These are phyloP conservation scores for Eucalyptus pauciflora DNA, from an alignment of 345 rosid genomes.

Conservation along the genomic window DNA sequence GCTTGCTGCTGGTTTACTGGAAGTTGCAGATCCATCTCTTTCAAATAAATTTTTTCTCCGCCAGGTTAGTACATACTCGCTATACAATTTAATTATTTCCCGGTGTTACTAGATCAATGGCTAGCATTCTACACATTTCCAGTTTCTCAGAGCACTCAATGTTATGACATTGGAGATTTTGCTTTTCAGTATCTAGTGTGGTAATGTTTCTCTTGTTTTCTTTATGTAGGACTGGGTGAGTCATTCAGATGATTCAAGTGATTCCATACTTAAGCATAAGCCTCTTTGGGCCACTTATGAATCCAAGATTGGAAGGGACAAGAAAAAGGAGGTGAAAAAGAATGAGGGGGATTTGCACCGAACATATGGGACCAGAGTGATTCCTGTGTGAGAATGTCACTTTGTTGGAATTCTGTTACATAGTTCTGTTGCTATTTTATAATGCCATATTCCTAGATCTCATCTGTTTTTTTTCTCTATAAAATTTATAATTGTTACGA, in stretches of 20 bases:
- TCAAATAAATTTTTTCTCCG: conserved; percentile 83
- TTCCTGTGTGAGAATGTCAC: conserved; percentile 74
- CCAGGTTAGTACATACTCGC: conserved; percentile 43
- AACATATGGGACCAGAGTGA: conserved; percentile 95
- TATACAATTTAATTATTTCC: neutral
- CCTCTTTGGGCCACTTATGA: conserved; percentile 84
- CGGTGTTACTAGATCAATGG: neutral
- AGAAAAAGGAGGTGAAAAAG: conserved; percentile 45
- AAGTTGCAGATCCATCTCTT: conserved; percentile 90
- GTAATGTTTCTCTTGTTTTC: conserved; percentile 3
- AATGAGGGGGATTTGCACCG: conserved; percentile 69
- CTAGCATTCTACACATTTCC: neutral
- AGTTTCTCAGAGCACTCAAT: neutral
- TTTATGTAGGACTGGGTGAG: conserved; percentile 69
- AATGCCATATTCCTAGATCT: neutral
- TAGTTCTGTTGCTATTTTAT: neutral
- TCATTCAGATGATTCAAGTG: conserved; percentile 54
- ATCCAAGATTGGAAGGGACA: conserved; percentile 36
- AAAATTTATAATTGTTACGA: neutral
- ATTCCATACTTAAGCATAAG: conserved; percentile 85
- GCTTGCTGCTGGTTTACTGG: conserved; percentile 96
- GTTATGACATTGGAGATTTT: neutral
- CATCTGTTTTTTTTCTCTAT: neutral
- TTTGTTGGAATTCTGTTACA: neutral
- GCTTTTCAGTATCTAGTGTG: neutral